These are phyloP conservation scores for Nemania diffusa DNA, from an alignment of 2,329 filamentous ascomycete genomes.

Conservation along the genomic window DNA sequence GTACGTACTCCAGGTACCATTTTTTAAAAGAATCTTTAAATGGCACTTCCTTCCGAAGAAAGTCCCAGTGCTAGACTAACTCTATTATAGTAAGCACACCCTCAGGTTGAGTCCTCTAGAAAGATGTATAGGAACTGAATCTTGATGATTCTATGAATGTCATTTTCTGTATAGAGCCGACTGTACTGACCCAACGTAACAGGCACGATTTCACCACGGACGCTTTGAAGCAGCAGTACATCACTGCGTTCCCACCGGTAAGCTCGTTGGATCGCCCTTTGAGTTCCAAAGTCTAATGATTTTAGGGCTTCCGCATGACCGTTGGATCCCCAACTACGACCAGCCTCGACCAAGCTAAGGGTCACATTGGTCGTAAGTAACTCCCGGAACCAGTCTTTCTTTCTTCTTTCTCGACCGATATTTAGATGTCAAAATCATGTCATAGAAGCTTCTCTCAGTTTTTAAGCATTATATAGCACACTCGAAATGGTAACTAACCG, in stretches of 20 bases:
- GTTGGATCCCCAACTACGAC: slow-evolving; percentile 51
- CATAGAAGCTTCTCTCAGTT: too few species aligned
- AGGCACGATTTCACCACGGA: slow-evolving; percentile 44
- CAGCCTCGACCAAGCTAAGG: slow-evolving; percentile 45
- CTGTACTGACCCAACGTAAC: not conserved
- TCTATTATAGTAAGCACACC: slow-evolving; percentile 16
- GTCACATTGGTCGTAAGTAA: slow-evolving; percentile 47
- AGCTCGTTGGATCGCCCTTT: slow-evolving; percentile 14
- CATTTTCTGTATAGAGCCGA: not conserved
- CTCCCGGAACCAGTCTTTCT: not conserved
- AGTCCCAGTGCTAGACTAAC: not conserved
- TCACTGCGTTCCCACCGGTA: slow-evolving; percentile 57
- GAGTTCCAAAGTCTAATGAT: slow-evolving; percentile 28
- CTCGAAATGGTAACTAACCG: not conserved
- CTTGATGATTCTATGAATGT: not conserved
- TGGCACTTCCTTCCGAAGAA: not conserved
- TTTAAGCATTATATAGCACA: not conserved
- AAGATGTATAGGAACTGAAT: not conserved
- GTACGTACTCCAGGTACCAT: slow-evolving; percentile 3
- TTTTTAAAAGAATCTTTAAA: not conserved
- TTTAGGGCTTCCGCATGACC: slow-evolving; percentile 58
- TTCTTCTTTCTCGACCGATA: too few species aligned
- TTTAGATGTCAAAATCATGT: too few species aligned
- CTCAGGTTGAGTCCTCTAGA: not conserved
- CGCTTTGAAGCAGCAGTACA: slow-evolving; percentile 48